Percentiles rank a stretch among this genome's conserved stretches.
phyloP scores from a whole-genome alignment of 208 protist genomes.

The Trypanosoma brucei region DNA sequence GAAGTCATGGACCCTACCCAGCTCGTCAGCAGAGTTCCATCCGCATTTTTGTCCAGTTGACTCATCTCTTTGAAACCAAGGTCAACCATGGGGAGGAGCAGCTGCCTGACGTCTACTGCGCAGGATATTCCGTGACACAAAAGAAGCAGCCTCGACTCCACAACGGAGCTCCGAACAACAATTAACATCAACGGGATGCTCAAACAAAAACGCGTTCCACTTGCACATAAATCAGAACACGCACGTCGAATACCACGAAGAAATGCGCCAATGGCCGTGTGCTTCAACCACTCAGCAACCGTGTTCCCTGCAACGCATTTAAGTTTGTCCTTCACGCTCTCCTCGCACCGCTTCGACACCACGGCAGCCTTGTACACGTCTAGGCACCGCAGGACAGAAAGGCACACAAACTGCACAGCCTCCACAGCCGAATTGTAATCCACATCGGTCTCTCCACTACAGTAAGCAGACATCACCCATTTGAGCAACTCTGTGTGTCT shows the following conservation, averaged over 20 bases:
- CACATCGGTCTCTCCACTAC: not conserved
- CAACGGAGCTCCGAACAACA: not conserved
- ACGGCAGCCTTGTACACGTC: conserved; percentile 30
- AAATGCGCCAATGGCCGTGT: conserved; percentile 9
- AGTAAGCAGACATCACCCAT: conserved; percentile 28
- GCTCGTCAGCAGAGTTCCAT: not conserved
- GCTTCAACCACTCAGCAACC: conserved; percentile 9
- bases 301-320: not conserved
- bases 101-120: conserved; percentile 16
- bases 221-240: not conserved
- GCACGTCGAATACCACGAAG: conserved; percentile 11
- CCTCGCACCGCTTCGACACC: not conserved
- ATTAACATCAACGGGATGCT: not conserved
- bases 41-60: not conserved
- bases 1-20: conserved; percentile 14
- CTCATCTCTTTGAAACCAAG: conserved; percentile 13
- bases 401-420: conserved; percentile 24
- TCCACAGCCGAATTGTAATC: conserved; percentile 14
- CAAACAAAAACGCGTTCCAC: no score
- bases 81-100: conserved; percentile 8
- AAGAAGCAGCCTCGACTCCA: conserved; percentile 16
- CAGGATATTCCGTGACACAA: conserved; percentile 6
- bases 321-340: conserved; percentile 2
- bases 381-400: conserved; percentile 36
- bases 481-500: conserved; percentile 60